These are phyloP conservation scores for Porcisia hertigi DNA, from an alignment of 208 protist species.

Conservation along the genomic window DNA sequence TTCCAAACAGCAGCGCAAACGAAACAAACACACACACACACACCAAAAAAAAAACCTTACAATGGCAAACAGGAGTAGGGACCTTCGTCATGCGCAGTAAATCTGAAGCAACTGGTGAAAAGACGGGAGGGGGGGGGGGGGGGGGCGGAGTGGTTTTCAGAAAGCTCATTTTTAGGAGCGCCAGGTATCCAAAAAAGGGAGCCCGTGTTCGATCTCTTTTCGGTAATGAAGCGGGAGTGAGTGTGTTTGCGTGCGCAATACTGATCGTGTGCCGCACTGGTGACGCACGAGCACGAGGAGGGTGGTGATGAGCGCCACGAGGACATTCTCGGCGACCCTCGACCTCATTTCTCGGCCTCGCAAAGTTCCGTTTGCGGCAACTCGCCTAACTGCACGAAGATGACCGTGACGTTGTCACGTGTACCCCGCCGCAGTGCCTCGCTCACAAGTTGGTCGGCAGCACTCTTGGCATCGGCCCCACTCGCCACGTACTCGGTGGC, in stretches of 20 bases:
- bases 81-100: slow-evolving; percentile 1
- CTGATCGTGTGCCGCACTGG: not conserved
- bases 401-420: slow-evolving; percentile 85
- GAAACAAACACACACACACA: not conserved
- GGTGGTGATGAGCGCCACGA: not conserved
- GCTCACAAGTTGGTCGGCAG: slow-evolving; percentile 67
- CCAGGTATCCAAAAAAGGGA: too few relatives aligned
- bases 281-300: not conserved
- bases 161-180: not conserved
- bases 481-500: slow-evolving; percentile 37
- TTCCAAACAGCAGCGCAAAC: not conserved
- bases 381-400: slow-evolving; percentile 45
- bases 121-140: not conserved
- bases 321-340: not conserved
- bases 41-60: not conserved
- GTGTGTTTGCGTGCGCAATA: not conserved
- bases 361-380: not conserved
- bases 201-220: too few relatives aligned
- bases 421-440: slow-evolving; percentile 68
- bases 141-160: not conserved
- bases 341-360: not conserved
- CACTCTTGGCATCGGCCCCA: slow-evolving; percentile 35
- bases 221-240: not conserved
- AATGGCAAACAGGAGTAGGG: not conserved
- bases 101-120: not conserved